A percentile compares a stretch with the other conserved stretches of the same genome.
phyloP scores from a whole-genome alignment of 2,329 filamentous ascomycete species.

The Microdochium trichocladiopsis region DNA sequence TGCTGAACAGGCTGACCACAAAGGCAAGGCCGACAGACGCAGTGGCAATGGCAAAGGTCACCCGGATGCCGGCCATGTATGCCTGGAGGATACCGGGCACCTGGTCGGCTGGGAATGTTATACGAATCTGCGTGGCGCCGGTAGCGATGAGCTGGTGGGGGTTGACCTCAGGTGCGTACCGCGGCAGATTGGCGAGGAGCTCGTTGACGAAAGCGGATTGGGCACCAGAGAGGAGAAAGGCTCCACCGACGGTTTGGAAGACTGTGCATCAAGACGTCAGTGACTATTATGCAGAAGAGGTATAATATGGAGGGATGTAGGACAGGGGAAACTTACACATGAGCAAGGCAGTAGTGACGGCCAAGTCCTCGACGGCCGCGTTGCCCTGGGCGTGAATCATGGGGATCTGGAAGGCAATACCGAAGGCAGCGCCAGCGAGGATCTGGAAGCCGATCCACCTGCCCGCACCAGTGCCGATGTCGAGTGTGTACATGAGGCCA shows the following conservation, averaged over 20 bases:
- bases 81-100: conserved; percentile 43
- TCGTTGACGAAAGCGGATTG: conserved; percentile 27
- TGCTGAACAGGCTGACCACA: conserved; percentile 15
- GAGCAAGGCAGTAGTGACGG: conserved; percentile 13
- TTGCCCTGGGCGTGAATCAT: conserved; percentile 26
- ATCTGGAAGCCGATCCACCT: conserved; percentile 38
- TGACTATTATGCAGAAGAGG: too few relatives aligned
- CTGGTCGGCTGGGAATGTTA: conserved; percentile 34
- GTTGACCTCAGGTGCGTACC: conserved; percentile 20
- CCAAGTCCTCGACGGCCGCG: conserved; percentile 20
- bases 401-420: conserved; percentile 24
- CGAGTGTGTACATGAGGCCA: conserved; percentile 22
- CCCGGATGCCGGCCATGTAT: conserved; percentile 56
- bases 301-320: background rate
- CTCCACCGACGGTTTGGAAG: conserved; percentile 32
- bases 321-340: conserved; percentile 1
- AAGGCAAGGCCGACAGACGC: conserved; percentile 28
- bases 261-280: conserved; percentile 7
- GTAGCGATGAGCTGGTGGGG: conserved; percentile 22
- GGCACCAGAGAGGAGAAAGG: conserved; percentile 30
- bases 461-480: conserved; percentile 13
- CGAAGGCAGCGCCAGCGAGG: conserved; percentile 26
- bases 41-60: conserved; percentile 44
- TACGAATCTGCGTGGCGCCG: conserved; percentile 43
- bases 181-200: conserved; percentile 11